phyloP scores from a whole-genome alignment of 352 stramenopile genomes.

The Saprolegnia diclina region DNA sequence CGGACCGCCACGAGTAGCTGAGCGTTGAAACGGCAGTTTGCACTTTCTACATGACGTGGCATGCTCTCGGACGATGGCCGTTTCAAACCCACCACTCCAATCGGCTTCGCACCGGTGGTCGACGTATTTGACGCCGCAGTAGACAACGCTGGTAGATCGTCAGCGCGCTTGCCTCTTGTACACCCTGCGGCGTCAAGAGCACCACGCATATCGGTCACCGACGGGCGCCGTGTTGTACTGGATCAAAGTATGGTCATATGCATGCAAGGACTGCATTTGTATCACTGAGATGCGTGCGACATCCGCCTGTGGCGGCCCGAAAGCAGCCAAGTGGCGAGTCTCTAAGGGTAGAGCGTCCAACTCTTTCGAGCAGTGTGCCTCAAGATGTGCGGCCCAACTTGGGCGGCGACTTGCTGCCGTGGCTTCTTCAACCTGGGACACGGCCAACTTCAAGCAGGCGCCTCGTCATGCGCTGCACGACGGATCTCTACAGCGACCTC shows the following conservation, averaged over 20 bases:
- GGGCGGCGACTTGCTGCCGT: not conserved
- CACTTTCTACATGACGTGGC: not conserved
- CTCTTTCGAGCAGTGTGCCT: not conserved
- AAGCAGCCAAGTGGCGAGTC: too few species aligned
- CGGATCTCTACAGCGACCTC: not conserved
- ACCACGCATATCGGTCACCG: too few species aligned
- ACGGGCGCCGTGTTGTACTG: too few species aligned
- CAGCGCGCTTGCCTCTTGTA: too few species aligned
- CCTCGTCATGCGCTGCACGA: not conserved
- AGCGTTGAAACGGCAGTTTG: not conserved
- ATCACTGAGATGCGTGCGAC: not conserved
- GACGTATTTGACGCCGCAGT: too few species aligned
- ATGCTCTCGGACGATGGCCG: too few species aligned
- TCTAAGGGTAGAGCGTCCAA: conserved; percentile 14
- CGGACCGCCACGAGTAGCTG: not conserved
- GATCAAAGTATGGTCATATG: not conserved
- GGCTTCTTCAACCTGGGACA: conserved; percentile 16
- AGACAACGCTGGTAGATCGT: too few species aligned
- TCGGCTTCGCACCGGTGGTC: too few species aligned
- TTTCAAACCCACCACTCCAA: too few species aligned
- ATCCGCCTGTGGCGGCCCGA: not conserved
- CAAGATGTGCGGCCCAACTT: not conserved
- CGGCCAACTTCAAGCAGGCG: not conserved
- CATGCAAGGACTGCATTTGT: not conserved
- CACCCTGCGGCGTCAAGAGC: too few species aligned